Base-by-base conservation (phyloP, 208 protist species). In the Leishmania mexicana region DNA sequence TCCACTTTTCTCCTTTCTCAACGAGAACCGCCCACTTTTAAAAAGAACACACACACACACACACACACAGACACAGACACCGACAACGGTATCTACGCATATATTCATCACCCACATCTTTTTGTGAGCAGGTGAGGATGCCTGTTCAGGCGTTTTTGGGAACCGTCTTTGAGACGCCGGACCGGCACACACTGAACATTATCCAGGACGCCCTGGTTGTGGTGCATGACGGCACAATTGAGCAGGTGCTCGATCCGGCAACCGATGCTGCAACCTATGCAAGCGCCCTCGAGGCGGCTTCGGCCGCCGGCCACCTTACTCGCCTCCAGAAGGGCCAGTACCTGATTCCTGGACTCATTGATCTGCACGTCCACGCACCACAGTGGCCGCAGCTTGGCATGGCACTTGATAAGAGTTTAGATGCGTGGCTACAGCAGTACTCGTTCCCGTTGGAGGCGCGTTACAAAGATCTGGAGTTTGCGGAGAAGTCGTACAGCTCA, bases 291-390 rank as follows among this genome's bases (percentile, higher is more conserved):
- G 76, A 83, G 28, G 75, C 85, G 42, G 87, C 89, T 31, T 77
- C 53, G 70, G 57, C 6, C 13, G 76, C 67, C 11, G 83, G 87
- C 45, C 87, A 84, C 15, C 80, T 96, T 35, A 85, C 80, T 35
- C 72, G 70, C 21, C 76, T 96, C 40, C 64, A 79, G 71, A 72
- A 83, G 17, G 83, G 83, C 0, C 93, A 94, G 83, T 96, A 90
- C 73, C 73, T 94, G 24, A 86, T 96, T 42, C 97, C 98, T 49
- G 98, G 98, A 15, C 87, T 99, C 28, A 93, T 99, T 81, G 98
- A 99, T 80, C 85, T 95, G 24, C 98, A 99, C 83, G 89, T 97
- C 17, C 98, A 99, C 80, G 97, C 95, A 0, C 95, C 97, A n/a
- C 97, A 98, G 87, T 98, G 96, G 83, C 87, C 88, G 5, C 96